phyloP scores from a whole-genome alignment of 768 basidiomycete genomes.

The Psilocybe tampanensis region DNA sequence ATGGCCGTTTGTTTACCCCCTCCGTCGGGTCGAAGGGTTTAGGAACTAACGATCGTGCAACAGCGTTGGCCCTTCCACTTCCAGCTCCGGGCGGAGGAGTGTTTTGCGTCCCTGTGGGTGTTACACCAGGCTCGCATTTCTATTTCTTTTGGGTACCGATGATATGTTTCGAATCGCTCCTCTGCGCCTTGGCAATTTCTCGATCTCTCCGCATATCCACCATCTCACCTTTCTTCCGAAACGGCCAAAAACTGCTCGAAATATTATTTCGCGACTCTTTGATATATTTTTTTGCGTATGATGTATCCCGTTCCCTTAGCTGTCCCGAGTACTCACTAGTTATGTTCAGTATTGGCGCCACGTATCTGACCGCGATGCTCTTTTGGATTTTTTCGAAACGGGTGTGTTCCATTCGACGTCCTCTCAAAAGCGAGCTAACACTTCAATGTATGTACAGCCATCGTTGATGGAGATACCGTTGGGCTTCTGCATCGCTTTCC shows the following conservation, averaged over 20 bases:
- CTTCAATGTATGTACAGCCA: neutral
- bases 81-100: neutral
- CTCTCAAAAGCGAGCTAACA: no score
- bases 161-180: neutral
- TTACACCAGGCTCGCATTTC: neutral
- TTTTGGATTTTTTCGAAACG: neutral
- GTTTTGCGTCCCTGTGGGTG: neutral
- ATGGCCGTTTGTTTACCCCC: neutral
- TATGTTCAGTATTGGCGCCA: neutral
- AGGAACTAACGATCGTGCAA: neutral
- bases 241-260: neutral
- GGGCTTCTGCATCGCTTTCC: slow-evolving; percentile 1
- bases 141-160: slow-evolving; percentile 1
- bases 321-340: no score
- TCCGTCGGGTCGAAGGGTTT: neutral
- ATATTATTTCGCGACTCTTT: slow-evolving; percentile 4
- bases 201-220: neutral
- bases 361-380: neutral
- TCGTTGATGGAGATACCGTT: neutral
- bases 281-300: slow-evolving; percentile 4
- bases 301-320: no score
- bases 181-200: neutral
- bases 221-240: neutral
- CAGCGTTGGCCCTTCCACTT: neutral
- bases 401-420: no score